Evolutionary conservation across 2,329 filamentous ascomycete species (phyloP).

Genomic region (Chlorencoelia australis): DNA sequence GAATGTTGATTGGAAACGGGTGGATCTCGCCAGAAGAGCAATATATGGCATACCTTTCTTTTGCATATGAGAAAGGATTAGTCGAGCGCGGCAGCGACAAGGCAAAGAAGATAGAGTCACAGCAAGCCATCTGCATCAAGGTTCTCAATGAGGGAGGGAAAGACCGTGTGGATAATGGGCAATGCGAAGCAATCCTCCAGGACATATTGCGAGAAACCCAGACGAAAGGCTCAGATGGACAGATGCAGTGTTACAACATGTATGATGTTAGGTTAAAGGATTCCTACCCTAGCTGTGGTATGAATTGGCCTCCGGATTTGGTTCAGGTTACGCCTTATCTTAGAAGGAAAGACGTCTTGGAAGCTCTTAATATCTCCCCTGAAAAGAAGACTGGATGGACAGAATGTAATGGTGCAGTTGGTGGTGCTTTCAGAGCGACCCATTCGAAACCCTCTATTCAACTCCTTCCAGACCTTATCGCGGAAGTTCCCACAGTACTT

Average conservation of each 20-base stretch:
- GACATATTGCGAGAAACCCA: conserved; percentile 59
- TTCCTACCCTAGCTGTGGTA: conserved; percentile 73
- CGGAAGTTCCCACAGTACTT: conserved; percentile 68
- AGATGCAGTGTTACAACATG: conserved; percentile 74
- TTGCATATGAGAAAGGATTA: conserved; percentile 66
- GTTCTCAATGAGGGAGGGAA: conserved; percentile 46
- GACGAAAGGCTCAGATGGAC: conserved; percentile 40
- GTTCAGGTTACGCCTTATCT: conserved; percentile 71
- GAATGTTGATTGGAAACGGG: conserved; percentile 89
- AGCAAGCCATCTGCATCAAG: conserved; percentile 58
- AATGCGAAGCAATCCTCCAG: conserved; percentile 71
- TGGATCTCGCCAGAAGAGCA: conserved; percentile 92
- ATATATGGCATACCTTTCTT: conserved; percentile 78
- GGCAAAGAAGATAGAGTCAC: conserved; percentile 55
- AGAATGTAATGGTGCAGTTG: conserved; percentile 78
- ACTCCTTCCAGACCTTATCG: conserved; percentile 68
- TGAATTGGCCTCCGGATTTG: conserved; percentile 96
- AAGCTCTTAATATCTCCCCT: conserved; percentile 71
- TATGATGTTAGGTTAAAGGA: conserved; percentile 89
- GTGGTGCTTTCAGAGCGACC: conserved; percentile 55
- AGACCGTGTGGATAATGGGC: conserved; percentile 53
- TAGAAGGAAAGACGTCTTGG: conserved; percentile 64
- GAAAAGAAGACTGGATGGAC: conserved; percentile 83
- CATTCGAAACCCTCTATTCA: conserved; percentile 65
- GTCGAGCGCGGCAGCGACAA: conserved; percentile 55